A percentile compares a stretch with the other conserved stretches of the same genome.
Conservation (phyloP, 192 early-diverging fungal species). For the Coemansia sp. region DNA sequence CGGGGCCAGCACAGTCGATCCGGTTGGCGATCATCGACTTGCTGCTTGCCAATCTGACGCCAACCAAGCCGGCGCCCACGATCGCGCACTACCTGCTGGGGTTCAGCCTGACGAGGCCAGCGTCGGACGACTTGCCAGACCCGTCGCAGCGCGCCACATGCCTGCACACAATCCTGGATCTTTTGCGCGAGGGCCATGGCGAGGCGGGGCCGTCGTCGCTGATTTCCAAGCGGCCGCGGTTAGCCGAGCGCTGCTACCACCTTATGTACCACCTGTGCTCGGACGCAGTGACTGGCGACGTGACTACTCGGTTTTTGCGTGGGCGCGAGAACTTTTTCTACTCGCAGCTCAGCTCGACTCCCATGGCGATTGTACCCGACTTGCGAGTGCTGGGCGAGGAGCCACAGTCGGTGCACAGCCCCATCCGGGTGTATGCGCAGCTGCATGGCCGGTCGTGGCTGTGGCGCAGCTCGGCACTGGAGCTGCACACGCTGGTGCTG, state of each 20-base stretch:
- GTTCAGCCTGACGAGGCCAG: constrained; percentile 61
- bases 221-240: constrained; percentile 71
- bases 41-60: constrained; percentile 73
- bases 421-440: constrained; percentile 50
- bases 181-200: constrained; percentile 50
- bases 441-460: constrained; percentile 91
- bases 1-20: constrained; percentile 60
- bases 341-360: constrained; percentile 58
- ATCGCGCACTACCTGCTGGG: constrained; percentile 93
- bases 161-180: constrained; percentile 67
- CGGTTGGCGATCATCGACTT: constrained; percentile 86
- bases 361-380: constrained; percentile 10
- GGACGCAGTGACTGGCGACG: constrained; percentile 65
- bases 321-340: constrained; percentile 78
- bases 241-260: constrained; percentile 88
- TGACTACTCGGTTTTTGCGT: constrained; percentile 81
- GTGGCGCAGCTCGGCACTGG: constrained; percentile 82
- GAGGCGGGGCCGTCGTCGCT: constrained; percentile 38
- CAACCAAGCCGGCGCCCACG: constrained; percentile 63
- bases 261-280: constrained; percentile 83
- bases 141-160: constrained; percentile 56
- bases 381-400: not conserved
- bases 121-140: constrained; percentile 46
- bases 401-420: constrained; percentile 17
- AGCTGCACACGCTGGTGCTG: constrained; percentile 73